A percentile compares a stretch with the other conserved stretches of the same genome.
Evolutionary conservation across 2,329 filamentous ascomycete genomes (phyloP).

Genomic region (Arachnomyces sp.): DNA sequence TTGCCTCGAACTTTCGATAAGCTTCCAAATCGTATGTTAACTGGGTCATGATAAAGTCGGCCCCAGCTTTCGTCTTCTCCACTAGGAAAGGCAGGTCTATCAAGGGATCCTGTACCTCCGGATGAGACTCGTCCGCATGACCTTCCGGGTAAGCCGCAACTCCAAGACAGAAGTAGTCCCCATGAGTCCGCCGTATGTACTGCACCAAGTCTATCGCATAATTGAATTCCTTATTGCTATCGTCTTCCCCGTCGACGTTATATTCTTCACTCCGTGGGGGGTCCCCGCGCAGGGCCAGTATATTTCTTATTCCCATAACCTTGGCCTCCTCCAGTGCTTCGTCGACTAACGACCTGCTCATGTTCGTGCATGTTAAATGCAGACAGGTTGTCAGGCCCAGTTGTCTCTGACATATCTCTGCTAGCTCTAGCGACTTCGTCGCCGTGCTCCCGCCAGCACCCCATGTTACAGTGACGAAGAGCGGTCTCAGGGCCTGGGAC

Average conservation of each 20-base stretch:
- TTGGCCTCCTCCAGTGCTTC: conserved; percentile 86
- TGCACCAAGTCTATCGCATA: conserved; percentile 84
- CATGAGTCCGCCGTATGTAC: conserved; percentile 79
- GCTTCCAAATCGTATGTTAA: conserved; percentile 87
- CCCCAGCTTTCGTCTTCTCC: conserved; percentile 84
- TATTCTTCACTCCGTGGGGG: conserved; percentile 88
- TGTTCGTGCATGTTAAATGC: conserved; percentile 96
- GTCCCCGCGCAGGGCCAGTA: conserved; percentile 84
- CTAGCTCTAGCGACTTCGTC: conserved; percentile 83
- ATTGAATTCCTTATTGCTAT: conserved; percentile 69
- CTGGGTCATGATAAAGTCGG: conserved; percentile 98
- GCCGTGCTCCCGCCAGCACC: conserved; percentile 91
- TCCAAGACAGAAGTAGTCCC: conserved; percentile 92
- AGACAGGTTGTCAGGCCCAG: conserved; percentile 88
- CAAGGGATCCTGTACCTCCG: conserved; percentile 60
- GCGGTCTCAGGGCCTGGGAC: conserved; percentile 78
- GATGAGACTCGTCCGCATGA: conserved; percentile 84
- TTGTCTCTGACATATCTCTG: conserved; percentile 89
- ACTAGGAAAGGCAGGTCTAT: conserved; percentile 78
- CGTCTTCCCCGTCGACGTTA: conserved; percentile 53
- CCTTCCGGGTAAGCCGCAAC: conserved; percentile 94
- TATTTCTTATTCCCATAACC: conserved; percentile 83
- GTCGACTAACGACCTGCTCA: conserved; percentile 80
- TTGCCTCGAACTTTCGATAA: conserved; percentile 71
- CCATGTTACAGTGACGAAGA: conserved; percentile 98